Conservation (phyloP, 2,329 filamentous ascomycete genomes). For the Xylariomycetidae sp. region DNA sequence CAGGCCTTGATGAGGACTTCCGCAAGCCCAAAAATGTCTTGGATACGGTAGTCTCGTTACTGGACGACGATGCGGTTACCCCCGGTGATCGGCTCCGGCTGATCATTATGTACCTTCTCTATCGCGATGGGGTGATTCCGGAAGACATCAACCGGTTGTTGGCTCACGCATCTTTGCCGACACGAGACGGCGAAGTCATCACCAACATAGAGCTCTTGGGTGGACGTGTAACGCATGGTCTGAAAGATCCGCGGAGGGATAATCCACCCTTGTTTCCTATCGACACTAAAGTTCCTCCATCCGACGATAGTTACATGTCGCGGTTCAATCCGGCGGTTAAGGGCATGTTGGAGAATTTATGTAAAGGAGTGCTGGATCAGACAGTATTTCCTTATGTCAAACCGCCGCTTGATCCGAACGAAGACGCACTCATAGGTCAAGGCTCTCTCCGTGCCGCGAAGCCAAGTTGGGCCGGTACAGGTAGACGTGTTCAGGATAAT, state of each 20-base stretch:
- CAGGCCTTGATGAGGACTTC: conserved; percentile 87
- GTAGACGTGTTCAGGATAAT: conserved; percentile 70
- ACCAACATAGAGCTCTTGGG: conserved; percentile 79
- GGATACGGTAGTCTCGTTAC: conserved; percentile 77
- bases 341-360: conserved; percentile 72
- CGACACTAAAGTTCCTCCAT: conserved; percentile 50
- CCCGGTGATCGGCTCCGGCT: conserved; percentile 76
- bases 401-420: conserved; percentile 60
- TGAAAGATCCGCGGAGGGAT: conserved; percentile 72
- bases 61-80: conserved; percentile 76
- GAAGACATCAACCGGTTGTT: conserved; percentile 83
- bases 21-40: conserved; percentile 86
- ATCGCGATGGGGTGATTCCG: conserved; percentile 75
- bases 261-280: conserved; percentile 66
- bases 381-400: conserved; percentile 68
- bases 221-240: conserved; percentile 58
- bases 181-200: conserved; percentile 67
- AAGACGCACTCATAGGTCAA: conserved; percentile 54
- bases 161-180: conserved; percentile 73
- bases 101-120: conserved; percentile 80
- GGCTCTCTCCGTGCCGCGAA: conserved; percentile 86
- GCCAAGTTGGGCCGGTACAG: conserved; percentile 88
- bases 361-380: conserved; percentile 63
- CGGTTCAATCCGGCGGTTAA: conserved; percentile 81
- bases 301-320: conserved; percentile 80